Conservation (phyloP, 768 basidiomycete genomes). For the Naganishia onofrii region DNA sequence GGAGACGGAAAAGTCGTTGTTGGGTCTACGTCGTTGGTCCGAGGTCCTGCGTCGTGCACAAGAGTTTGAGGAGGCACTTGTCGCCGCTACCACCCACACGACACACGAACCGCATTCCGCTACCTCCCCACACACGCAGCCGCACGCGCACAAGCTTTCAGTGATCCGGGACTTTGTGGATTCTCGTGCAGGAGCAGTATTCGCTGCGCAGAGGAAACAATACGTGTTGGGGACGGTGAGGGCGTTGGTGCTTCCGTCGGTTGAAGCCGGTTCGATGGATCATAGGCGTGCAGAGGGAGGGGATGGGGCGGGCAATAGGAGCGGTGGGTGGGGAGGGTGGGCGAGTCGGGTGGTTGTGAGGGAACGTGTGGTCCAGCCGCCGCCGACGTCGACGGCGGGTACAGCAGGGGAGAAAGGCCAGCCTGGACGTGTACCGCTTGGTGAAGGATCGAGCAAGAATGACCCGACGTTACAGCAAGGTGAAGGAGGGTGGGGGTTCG, state of each 20-base stretch:
- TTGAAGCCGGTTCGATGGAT: not conserved
- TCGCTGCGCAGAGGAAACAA: slow-evolving; percentile 6
- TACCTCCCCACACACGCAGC: too few species aligned
- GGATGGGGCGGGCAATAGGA: too few species aligned
- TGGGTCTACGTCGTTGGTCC: not conserved
- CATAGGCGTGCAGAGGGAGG: too few species aligned
- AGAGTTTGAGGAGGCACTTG: not conserved
- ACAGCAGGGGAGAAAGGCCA: not conserved
- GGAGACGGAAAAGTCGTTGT: too few species aligned
- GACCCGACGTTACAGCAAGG: too few species aligned
- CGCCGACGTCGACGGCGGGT: not conserved
- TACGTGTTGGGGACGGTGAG: slow-evolving; percentile 3
- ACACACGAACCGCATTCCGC: not conserved
- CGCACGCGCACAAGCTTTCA: too few species aligned
- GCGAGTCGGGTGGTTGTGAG: slow-evolving; percentile 22
- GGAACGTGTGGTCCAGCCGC: slow-evolving; percentile 9
- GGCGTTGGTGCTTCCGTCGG: not conserved
- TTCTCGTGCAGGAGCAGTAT: slow-evolving; percentile 19
- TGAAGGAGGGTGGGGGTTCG: not conserved
- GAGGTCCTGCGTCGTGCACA: not conserved
- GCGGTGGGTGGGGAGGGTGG: slow-evolving; percentile 29
- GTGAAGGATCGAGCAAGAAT: not conserved
- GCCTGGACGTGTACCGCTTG: too few species aligned
- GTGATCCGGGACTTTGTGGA: slow-evolving; percentile 8
- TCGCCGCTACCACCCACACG: not conserved